Evolutionary conservation across 768 basidiomycete species (phyloP).

Genomic region (Hypsizygus marmoreus): DNA sequence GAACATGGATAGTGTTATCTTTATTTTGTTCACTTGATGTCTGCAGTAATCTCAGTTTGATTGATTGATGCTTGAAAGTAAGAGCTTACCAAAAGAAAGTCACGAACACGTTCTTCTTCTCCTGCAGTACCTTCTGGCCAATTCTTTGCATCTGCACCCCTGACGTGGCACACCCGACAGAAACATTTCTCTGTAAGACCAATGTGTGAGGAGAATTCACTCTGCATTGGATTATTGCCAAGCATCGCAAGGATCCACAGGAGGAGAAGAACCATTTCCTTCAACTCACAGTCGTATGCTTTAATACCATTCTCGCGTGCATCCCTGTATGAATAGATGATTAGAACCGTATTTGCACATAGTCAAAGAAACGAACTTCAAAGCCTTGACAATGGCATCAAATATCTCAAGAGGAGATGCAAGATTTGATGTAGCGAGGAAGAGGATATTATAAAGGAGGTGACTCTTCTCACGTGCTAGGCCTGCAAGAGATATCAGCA

Average conservation of each 20-base stretch:
- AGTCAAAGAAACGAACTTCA: conserved; percentile 29
- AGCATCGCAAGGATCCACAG: conserved; percentile 31
- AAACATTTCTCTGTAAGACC: conserved; percentile 38
- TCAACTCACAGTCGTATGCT: conserved; percentile 34
- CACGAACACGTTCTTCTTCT: conserved; percentile 9
- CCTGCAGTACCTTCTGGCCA: conserved; percentile 8
- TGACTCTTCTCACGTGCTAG: conserved; percentile 30
- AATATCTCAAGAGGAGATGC: conserved; percentile 46
- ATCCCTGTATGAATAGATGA: conserved; percentile 14
- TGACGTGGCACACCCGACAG: conserved; percentile 40
- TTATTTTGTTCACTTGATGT: no score
- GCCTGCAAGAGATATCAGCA: conserved; percentile 38
- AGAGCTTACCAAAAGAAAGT: not conserved
- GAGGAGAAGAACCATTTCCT: conserved; percentile 32
- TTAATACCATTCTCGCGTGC: conserved; percentile 32
- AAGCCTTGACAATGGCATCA: conserved; percentile 35
- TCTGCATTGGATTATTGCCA: conserved; percentile 49
- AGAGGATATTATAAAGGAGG: conserved; percentile 40
- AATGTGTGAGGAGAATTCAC: conserved; percentile 45
- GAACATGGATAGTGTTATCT: not conserved
- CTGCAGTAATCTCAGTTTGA: no score
- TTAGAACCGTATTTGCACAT: not conserved
- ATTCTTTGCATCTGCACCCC: conserved; percentile 21
- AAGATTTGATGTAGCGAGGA: conserved; percentile 42
- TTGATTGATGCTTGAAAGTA: no score